These are phyloP conservation scores for Ocimum tenuiflorum DNA, from an alignment of 257 asterid species.

Conservation along the genomic window DNA sequence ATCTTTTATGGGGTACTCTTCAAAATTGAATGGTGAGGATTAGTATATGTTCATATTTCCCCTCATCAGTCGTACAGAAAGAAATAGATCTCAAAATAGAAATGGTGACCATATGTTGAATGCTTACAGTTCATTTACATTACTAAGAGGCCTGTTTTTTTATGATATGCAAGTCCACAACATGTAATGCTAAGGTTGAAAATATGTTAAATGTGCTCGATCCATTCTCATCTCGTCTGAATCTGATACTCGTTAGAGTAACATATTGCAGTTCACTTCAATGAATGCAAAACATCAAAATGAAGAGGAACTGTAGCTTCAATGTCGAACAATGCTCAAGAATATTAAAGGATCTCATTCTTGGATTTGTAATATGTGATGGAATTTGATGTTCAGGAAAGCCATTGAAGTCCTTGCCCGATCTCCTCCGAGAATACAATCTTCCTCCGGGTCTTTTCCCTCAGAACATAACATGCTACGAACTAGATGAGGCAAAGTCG, in stretches of 20 bases:
- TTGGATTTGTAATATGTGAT: too few species aligned
- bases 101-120: too few species aligned
- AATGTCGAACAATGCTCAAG: background rate
- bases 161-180: too few species aligned
- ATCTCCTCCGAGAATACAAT: constrained; percentile 73
- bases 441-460: constrained; percentile 88
- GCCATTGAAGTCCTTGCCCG: constrained; percentile 57
- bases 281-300: background rate
- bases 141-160: background rate
- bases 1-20: background rate
- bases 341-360: too few species aligned
- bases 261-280: background rate
- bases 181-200: too few species aligned
- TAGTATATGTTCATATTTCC: background rate
- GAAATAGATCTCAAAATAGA: too few species aligned
- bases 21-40: background rate
- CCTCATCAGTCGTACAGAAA: too few species aligned
- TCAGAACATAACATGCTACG: constrained; percentile 74
- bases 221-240: background rate
- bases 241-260: background rate
- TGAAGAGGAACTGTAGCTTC: background rate
- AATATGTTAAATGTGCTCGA: background rate
- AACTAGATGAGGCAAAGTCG: constrained; percentile 52
- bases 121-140: too few species aligned
- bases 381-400: constrained; percentile 46